A percentile compares a stretch with the other conserved stretches of the same genome.
These are phyloP conservation scores for Pichia inconspicua DNA, from an alignment of 1,139 yeast species.

Conservation along the genomic window DNA sequence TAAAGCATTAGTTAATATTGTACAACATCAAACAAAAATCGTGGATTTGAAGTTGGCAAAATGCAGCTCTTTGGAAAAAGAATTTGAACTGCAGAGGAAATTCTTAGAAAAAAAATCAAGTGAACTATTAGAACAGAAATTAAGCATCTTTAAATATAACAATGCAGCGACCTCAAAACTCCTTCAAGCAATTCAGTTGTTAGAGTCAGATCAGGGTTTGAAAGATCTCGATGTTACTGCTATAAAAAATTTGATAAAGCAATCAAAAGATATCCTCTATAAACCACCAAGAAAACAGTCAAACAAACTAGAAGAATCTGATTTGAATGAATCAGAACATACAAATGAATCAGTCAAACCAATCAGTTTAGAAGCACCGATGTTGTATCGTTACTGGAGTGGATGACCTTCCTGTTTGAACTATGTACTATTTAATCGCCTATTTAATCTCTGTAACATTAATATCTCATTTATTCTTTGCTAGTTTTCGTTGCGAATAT, in stretches of 20 bases:
- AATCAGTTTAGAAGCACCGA: conserved; percentile 74
- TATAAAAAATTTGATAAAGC: conserved; percentile 32
- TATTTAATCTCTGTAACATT: not conserved
- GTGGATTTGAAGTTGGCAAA: conserved; percentile 70
- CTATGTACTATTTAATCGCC: not conserved
- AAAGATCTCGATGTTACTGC: conserved; percentile 12
- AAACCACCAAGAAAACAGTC: conserved; percentile 41
- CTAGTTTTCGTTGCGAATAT: not conserved
- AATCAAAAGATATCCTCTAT: conserved; percentile 42
- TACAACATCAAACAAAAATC: conserved; percentile 66
- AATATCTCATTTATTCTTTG: not conserved
- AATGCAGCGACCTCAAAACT: conserved; percentile 45
- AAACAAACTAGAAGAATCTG: conserved; percentile 25
- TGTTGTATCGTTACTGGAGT: conserved; percentile 83
- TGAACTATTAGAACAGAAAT: conserved; percentile 69
- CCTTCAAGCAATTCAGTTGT: conserved; percentile 33
- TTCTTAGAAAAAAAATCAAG: conserved; percentile 71
- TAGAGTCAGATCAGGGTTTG: conserved; percentile 23
- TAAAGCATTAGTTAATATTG: conserved; percentile 47
- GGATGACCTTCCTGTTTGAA: conserved; percentile 27
- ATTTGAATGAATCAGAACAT: conserved; percentile 12
- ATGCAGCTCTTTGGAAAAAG: conserved; percentile 64
- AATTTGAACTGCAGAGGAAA: conserved; percentile 71
- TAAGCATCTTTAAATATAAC: conserved; percentile 62
- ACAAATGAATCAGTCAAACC: conserved; percentile 48